phyloP scores from a whole-genome alignment of 257 asterid species.

The Plantago ovata region DNA sequence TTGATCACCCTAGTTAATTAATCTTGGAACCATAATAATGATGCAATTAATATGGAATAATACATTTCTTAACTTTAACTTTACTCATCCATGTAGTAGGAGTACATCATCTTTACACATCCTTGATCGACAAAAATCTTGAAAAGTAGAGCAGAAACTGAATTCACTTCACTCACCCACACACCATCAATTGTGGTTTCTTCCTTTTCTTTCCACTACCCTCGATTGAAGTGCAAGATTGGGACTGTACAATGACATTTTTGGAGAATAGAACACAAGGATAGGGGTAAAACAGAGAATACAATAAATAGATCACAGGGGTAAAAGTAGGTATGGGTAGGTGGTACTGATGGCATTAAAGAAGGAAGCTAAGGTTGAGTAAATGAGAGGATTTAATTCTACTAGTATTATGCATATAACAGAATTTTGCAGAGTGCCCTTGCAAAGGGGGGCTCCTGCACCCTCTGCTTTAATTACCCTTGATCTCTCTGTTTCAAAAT shows the following conservation, averaged over 20 bases:
- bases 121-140: no score
- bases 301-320: no score
- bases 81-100: not conserved
- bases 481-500: not conserved
- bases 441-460: not conserved
- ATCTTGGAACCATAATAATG: no score
- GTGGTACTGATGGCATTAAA: constrained; percentile 41
- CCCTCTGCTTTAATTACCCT: not conserved
- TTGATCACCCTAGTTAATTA: no score
- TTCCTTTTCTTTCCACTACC: not conserved
- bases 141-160: no score
- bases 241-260: constrained; percentile 8
- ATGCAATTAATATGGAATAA: not conserved
- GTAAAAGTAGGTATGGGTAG: constrained; percentile 22
- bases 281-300: constrained; percentile 2
- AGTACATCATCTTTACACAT: no score
- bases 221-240: constrained; percentile 15
- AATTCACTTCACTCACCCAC: no score
- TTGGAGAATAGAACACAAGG: not conserved
- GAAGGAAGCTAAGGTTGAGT: constrained; percentile 25
- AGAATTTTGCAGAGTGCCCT: constrained; percentile 19
- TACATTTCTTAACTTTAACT: constrained; percentile 6
- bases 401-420: no score
- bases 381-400: not conserved
- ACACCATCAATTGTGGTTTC: not conserved